Evolutionary conservation across 202 grass and related monocot genomes (phyloP).

Genomic region (Saccharum hybrid): DNA sequence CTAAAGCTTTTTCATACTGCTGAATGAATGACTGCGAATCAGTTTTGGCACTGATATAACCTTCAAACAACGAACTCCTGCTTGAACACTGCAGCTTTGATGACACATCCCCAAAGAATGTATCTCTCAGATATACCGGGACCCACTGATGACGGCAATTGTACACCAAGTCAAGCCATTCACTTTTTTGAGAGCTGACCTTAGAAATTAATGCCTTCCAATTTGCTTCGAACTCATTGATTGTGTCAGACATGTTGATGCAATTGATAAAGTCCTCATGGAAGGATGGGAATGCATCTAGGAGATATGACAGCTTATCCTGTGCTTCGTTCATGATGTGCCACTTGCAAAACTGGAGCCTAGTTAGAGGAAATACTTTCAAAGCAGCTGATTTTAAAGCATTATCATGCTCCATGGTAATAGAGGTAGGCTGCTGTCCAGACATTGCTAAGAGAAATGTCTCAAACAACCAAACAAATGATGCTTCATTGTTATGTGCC

Average conservation of each 20-base stretch:
- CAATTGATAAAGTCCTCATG: slow-evolving; percentile 69
- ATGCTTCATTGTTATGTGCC: slow-evolving; percentile 77
- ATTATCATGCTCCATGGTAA: slow-evolving; percentile 65
- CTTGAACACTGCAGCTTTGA: slow-evolving; percentile 68
- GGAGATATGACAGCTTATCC: slow-evolving; percentile 65
- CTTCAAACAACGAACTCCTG: slow-evolving; percentile 64
- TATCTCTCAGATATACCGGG: slow-evolving; percentile 74
- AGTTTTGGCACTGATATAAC: slow-evolving; percentile 55
- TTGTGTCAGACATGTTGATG: slow-evolving; percentile 63
- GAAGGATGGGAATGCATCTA: slow-evolving; percentile 59
- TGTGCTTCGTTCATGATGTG: slow-evolving; percentile 72
- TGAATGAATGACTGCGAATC: slow-evolving; percentile 59
- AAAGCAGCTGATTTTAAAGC: slow-evolving; percentile 57
- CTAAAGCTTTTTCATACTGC: slow-evolving; percentile 65
- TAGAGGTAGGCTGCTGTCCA: slow-evolving; percentile 68
- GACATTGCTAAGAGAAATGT: slow-evolving; percentile 89
- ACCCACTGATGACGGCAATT: slow-evolving; percentile 81
- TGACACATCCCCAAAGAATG: slow-evolving; percentile 79
- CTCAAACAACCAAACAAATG: slow-evolving; percentile 91
- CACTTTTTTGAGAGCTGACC: slow-evolving; percentile 52
- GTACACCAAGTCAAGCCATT: slow-evolving; percentile 81
- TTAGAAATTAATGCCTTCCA: slow-evolving; percentile 78
- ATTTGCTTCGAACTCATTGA: slow-evolving; percentile 76
- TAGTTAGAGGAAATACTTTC: slow-evolving; percentile 77
- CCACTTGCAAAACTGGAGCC: slow-evolving; percentile 62